A percentile compares a stretch with the other conserved stretches of the same genome.
Conservation (phyloP, 169 alveolate species). For the Hammondia hammondi region DNA sequence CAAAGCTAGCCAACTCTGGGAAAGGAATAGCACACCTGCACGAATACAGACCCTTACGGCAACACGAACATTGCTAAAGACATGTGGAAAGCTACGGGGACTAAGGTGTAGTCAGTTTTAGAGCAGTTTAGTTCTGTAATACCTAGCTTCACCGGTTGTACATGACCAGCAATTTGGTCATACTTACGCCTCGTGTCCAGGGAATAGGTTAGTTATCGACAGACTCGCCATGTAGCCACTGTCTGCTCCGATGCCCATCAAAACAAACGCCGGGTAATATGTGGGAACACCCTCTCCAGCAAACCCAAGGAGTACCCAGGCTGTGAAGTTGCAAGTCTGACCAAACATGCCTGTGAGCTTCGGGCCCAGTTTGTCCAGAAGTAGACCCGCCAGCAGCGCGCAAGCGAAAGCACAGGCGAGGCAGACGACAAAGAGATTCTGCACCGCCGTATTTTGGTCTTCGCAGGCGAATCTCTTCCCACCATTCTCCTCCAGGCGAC, state of each 20-base stretch:
- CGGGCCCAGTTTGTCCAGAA: conserved; percentile 49
- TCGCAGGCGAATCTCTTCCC: conserved; percentile 42
- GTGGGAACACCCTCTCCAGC: not conserved
- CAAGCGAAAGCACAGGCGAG: conserved; percentile 11
- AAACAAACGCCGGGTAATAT: conserved; percentile 24
- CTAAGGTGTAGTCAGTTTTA: too few species aligned
- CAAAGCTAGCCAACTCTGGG: too few species aligned
- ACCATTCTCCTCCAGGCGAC: not conserved
- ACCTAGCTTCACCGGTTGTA: too few species aligned
- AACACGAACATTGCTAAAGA: too few species aligned
- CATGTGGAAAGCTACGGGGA: too few species aligned
- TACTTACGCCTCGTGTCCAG: conserved; percentile 24
- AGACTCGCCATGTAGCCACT: conserved; percentile 41
- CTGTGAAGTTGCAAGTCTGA: conserved; percentile 34
- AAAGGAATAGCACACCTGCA: too few species aligned
- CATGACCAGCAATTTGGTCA: not conserved
- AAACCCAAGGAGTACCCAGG: conserved; percentile 44
- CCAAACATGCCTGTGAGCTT: conserved; percentile 47
- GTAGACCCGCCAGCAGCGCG: conserved; percentile 36
- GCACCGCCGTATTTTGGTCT: conserved; percentile 43
- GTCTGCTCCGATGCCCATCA: conserved; percentile 58
- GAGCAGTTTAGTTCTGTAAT: too few species aligned
- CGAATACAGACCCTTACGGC: too few species aligned
- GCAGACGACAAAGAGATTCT: conserved; percentile 29
- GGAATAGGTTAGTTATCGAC: not conserved